A percentile compares a stretch with the other conserved stretches of the same genome.
Conservation (phyloP, 1,284 basidiomycete species). For the Ceraceosorus guamensis region DNA sequence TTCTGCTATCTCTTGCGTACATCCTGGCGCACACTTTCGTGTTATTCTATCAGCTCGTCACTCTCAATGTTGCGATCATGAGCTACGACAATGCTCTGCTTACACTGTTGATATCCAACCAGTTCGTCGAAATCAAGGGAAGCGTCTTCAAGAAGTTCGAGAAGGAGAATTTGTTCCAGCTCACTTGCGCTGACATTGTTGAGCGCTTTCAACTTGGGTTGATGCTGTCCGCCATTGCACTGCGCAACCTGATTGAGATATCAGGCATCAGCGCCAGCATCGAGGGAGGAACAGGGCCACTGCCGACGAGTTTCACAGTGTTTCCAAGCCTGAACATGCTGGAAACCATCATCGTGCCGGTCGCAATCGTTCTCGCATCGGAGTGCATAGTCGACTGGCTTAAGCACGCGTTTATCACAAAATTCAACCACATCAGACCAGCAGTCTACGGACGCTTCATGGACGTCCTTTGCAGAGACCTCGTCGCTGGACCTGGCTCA, state of each 20-base stretch:
- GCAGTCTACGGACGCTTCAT: conserved; percentile 92
- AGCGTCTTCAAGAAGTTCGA: conserved; percentile 99
- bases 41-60: conserved; percentile 91
- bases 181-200: conserved; percentile 81
- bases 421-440: conserved; percentile 80
- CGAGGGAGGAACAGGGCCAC: conserved; percentile 53
- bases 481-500: conserved; percentile 63
- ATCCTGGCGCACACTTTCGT: conserved; percentile 75
- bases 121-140: conserved; percentile 99
- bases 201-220: conserved; percentile 88
- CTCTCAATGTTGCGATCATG: conserved; percentile 95
- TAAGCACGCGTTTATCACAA: conserved; percentile 98
- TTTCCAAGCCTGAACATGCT: conserved; percentile 52
- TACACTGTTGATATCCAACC: conserved; percentile 90
- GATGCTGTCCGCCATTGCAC: conserved; percentile 84
- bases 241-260: conserved; percentile 91
- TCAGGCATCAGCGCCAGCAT: conserved; percentile 63
- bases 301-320: conserved; percentile 50
- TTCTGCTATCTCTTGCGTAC: conserved; percentile 73
- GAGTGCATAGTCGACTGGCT: conserved; percentile 98
- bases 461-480: conserved; percentile 89
- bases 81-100: conserved; percentile 94
- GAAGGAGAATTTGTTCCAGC: conserved; percentile 98
- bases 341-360: conserved; percentile 87
- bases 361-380: conserved; percentile 78